Evolutionary conservation across 108 stramenopile genomes (phyloP).

Genomic region (Pseudonitzschia delicatissima): DNA sequence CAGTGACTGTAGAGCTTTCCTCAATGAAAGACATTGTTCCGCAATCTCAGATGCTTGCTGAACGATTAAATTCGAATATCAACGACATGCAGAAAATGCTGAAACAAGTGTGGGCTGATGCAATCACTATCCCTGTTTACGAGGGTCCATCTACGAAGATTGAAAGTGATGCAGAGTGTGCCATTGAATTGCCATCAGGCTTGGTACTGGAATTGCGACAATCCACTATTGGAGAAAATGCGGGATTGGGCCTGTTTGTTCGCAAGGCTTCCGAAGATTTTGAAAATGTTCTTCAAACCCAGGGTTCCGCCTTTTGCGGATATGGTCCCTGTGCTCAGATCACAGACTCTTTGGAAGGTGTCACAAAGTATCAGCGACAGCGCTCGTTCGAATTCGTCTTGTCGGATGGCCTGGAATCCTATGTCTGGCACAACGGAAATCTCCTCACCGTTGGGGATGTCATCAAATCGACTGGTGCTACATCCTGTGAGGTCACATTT

Average conservation of each 20-base stretch:
- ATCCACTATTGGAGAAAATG: slow-evolving; percentile 12
- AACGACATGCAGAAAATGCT: not conserved
- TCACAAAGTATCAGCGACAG: slow-evolving; percentile 8
- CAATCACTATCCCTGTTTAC: not conserved
- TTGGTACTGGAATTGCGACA: slow-evolving; percentile 12
- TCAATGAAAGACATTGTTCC: slow-evolving; percentile 7
- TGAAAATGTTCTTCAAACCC: not conserved
- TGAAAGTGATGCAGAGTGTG: slow-evolving; percentile 1
- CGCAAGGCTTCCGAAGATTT: not conserved
- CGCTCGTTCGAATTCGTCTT: slow-evolving; percentile 11
- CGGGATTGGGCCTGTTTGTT: slow-evolving; percentile 17
- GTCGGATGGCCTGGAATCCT: slow-evolving; percentile 11
- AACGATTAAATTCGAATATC: not conserved
- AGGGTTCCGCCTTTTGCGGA: slow-evolving; percentile 15
- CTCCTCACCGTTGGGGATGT: slow-evolving; percentile 11
- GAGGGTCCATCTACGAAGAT: not conserved
- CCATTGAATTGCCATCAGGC: slow-evolving; percentile 14
- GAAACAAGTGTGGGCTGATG: slow-evolving; percentile 2
- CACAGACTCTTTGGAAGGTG: not conserved
- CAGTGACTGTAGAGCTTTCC: slow-evolving; percentile 2
- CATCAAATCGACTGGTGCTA: slow-evolving; percentile 1
- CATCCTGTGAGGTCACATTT: not conserved
- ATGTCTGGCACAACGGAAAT: slow-evolving; percentile 16
- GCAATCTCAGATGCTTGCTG: slow-evolving; percentile 1
- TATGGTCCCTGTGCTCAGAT: slow-evolving; percentile 10